Evolutionary conservation across 352 stramenopile genomes (phyloP).

Genomic region (Phytophthora lateralis): DNA sequence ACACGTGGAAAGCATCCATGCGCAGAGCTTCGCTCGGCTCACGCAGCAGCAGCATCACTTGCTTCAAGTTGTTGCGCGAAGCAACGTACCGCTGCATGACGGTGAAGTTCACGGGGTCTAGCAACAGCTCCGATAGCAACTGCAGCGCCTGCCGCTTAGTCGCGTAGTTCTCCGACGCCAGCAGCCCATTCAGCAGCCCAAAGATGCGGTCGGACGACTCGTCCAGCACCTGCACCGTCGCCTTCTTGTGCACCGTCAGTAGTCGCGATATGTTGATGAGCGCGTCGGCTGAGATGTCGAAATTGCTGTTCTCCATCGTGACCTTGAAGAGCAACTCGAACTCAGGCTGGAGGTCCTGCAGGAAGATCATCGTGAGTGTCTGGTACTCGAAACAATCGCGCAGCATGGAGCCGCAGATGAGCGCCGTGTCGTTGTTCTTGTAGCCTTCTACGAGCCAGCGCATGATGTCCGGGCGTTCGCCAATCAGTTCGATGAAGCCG

Average conservation of each 20-base stretch:
- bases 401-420: constrained; percentile 83
- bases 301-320: constrained; percentile 80
- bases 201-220: constrained; percentile 75
- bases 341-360: constrained; percentile 61
- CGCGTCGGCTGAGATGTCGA: constrained; percentile 85
- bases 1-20: constrained; percentile 88
- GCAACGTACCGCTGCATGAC: constrained; percentile 84
- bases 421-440: constrained; percentile 67
- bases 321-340: constrained; percentile 75
- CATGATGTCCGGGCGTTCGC: constrained; percentile 70
- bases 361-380: constrained; percentile 61
- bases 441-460: constrained; percentile 78
- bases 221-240: constrained; percentile 55
- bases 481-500: constrained; percentile 66
- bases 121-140: constrained; percentile 71
- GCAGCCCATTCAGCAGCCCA: constrained; percentile 60
- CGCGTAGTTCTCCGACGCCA: constrained; percentile 72
- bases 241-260: constrained; percentile 68
- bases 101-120: constrained; percentile 76
- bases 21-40: constrained; percentile 76
- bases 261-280: constrained; percentile 81
- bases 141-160: constrained; percentile 77
- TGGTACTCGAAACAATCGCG: constrained; percentile 81
- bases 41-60: constrained; percentile 77
- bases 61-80: constrained; percentile 71